Evolutionary conservation across 2,329 filamentous ascomycete genomes (phyloP).

Genomic region (Epichloe uncinata): DNA sequence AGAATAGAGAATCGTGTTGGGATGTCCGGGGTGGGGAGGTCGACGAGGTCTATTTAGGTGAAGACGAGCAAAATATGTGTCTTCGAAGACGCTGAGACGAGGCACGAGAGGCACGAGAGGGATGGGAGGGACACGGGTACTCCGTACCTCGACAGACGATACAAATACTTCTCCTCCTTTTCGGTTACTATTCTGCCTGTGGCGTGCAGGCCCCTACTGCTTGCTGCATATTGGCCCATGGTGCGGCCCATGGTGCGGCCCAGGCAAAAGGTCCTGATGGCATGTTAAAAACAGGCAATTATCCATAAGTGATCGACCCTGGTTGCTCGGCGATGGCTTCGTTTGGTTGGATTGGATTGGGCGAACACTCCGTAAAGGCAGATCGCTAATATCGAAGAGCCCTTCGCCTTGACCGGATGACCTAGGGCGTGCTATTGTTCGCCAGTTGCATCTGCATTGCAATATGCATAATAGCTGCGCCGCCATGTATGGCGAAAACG

Average conservation of each 20-base stretch:
- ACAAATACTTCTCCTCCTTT: background rate
- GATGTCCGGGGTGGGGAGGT: background rate
- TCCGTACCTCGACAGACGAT: background rate
- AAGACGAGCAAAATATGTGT: background rate
- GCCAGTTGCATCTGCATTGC: slow-evolving; percentile 6
- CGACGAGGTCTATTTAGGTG: slow-evolving; percentile 4
- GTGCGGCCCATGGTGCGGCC: background rate
- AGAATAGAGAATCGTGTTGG: background rate
- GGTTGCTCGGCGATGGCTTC: background rate
- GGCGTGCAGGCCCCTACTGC: background rate
- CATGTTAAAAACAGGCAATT: background rate
- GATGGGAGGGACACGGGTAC: background rate
- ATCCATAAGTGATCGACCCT: background rate
- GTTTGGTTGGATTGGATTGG: slow-evolving; percentile 1
- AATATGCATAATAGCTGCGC: slow-evolving; percentile 21
- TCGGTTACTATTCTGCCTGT: background rate
- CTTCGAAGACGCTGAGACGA: background rate
- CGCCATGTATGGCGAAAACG: slow-evolving; percentile 26
- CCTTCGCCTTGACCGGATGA: background rate
- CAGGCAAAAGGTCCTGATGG: background rate
- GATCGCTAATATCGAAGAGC: background rate
- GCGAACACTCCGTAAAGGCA: background rate
- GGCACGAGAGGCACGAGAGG: background rate
- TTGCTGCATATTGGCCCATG: background rate
- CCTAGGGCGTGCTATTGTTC: slow-evolving; percentile 4